Conservation (phyloP, 345 rosid species). For the Balakata baccata region DNA sequence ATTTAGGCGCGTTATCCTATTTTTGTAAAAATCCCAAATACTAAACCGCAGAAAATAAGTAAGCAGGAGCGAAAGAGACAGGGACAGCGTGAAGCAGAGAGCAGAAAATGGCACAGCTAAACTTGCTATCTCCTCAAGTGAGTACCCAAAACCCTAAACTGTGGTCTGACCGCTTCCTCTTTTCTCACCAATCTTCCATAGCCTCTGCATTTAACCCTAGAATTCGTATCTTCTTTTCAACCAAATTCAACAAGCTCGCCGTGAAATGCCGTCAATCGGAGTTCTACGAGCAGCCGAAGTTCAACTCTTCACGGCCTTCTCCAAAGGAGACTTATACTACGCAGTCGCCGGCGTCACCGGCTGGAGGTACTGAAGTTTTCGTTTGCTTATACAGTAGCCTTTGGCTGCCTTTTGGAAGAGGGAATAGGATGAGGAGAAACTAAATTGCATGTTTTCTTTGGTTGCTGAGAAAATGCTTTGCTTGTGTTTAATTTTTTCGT, state of each 20-base stretch:
- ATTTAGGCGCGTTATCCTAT: no score
- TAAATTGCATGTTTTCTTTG: neutral
- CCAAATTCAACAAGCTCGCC: constrained; percentile 27
- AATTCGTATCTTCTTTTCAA: constrained; percentile 17
- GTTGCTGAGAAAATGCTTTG: neutral
- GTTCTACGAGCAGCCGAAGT: constrained; percentile 40
- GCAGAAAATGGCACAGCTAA: constrained; percentile 40
- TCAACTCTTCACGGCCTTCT: constrained; percentile 17
- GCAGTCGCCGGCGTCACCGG: constrained; percentile 5
- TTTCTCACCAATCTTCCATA: neutral
- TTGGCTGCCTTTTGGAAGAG: no score
- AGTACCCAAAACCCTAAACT: constrained; percentile 35
- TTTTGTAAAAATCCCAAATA: no score
- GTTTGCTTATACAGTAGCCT: no score
- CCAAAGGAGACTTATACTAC: constrained; percentile 26
- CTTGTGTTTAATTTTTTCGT: neutral
- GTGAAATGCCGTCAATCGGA: constrained; percentile 61
- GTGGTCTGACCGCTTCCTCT: neutral
- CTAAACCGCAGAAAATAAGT: neutral
- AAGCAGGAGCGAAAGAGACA: neutral
- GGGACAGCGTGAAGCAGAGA: neutral
- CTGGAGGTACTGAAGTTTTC: constrained; percentile 19
- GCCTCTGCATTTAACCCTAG: constrained; percentile 16
- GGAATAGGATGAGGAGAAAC: no score
- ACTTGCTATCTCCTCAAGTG: constrained; percentile 18